Evolutionary conservation across 306 rosid genomes (phyloP).

Genomic region (Citrullus amarus): DNA sequence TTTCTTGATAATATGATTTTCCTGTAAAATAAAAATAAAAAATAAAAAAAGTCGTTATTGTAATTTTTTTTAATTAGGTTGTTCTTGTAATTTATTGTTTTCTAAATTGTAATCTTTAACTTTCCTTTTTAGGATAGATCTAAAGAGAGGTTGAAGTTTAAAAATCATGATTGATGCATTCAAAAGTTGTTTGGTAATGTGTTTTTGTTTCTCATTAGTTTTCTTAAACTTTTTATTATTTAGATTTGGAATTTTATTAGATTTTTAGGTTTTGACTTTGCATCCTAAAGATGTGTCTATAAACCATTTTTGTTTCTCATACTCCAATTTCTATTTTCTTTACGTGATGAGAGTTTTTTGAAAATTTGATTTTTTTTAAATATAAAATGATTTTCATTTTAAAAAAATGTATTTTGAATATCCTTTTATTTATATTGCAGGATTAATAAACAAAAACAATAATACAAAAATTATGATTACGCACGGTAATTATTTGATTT

Average conservation of each 20-base stretch:
- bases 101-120: not conserved
- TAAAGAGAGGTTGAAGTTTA: not conserved
- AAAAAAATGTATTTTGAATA: too few relatives aligned
- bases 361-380: not conserved
- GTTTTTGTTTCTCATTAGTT: not conserved
- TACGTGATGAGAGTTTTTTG: not conserved
- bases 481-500: too few relatives aligned
- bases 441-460: too few relatives aligned
- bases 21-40: too few relatives aligned
- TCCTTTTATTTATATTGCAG: too few relatives aligned
- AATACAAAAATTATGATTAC: too few relatives aligned
- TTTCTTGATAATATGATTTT: too few relatives aligned
- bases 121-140: not conserved
- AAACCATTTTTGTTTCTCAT: not conserved
- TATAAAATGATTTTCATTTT: too few relatives aligned
- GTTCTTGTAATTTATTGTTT: not conserved
- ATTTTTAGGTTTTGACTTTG: not conserved
- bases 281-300: not conserved
- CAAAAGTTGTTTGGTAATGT: not conserved
- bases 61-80: not conserved
- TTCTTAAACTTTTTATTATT: not conserved
- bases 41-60: too few relatives aligned
- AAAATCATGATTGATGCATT: not conserved
- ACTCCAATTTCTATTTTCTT: not conserved
- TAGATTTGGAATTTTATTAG: not conserved